These are phyloP conservation scores for Ambrosia artemisiifolia DNA, from an alignment of 129 eudicot genomes.

Conservation along the genomic window DNA sequence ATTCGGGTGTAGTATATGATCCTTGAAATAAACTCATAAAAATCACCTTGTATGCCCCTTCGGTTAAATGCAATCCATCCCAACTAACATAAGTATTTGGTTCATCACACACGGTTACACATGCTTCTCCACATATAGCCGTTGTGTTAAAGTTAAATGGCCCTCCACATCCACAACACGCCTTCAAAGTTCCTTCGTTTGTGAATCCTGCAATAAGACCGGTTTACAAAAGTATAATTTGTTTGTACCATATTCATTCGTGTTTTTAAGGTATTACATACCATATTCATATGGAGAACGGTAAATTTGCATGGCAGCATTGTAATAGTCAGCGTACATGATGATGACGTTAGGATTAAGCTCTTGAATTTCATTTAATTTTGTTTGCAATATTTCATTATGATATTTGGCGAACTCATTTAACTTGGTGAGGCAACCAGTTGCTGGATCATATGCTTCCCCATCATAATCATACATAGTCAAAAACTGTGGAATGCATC, in stretches of 20 bases:
- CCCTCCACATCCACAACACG: slow-evolving; percentile 29
- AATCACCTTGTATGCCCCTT: slow-evolving; percentile 22
- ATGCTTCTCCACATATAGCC: slow-evolving; percentile 13
- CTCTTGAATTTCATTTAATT: background rate
- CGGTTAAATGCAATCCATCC: slow-evolving; percentile 37
- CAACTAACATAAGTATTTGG: slow-evolving; percentile 22
- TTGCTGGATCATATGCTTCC: slow-evolving; percentile 8
- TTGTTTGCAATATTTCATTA: slow-evolving; percentile 18
- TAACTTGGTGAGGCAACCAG: background rate
- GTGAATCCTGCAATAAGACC: background rate
- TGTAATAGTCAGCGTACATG: slow-evolving; percentile 37
- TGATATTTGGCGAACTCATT: slow-evolving; percentile 19
- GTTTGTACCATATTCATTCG: background rate
- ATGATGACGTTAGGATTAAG: slow-evolving; percentile 11
- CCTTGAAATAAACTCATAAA: slow-evolving; percentile 10
- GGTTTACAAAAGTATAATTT: background rate
- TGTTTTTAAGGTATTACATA: background rate
- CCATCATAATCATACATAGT: background rate
- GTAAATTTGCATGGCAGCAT: slow-evolving; percentile 15
- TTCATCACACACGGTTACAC: slow-evolving; percentile 10
- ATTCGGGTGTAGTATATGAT: slow-evolving; percentile 16
- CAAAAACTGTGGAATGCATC: slow-evolving; percentile 11
- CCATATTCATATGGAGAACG: slow-evolving; percentile 2
- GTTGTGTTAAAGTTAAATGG: background rate
- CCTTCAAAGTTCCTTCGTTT: background rate